Conservation (phyloP, 2,329 filamentous ascomycete genomes). For the Herpotrichia juniperi region DNA sequence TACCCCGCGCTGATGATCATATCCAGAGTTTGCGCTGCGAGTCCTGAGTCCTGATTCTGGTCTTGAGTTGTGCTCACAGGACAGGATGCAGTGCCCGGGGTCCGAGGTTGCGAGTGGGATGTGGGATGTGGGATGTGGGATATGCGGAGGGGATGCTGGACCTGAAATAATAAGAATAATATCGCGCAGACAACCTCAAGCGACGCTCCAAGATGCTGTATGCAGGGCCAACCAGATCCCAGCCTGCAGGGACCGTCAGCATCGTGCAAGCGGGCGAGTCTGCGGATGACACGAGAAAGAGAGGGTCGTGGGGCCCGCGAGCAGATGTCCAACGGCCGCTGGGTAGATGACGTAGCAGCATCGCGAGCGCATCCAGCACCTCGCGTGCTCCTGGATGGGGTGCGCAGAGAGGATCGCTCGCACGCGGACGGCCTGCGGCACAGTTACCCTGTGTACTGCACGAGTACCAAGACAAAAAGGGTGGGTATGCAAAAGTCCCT, state of each 20-base stretch:
- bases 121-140: slow-evolving; percentile 7
- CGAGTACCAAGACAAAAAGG: too few relatives aligned
- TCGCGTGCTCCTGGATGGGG: too few relatives aligned
- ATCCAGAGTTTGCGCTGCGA: neutral
- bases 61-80: too few relatives aligned
- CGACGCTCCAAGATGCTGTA: slow-evolving; percentile 6
- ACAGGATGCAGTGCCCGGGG: neutral
- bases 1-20: neutral
- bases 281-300: neutral
- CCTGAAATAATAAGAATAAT: neutral
- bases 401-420: too few relatives aligned
- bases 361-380: neutral
- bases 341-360: neutral
- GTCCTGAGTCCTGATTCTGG: too few relatives aligned
- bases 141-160: neutral
- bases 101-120: neutral
- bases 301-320: neutral
- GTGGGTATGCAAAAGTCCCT: too few relatives aligned
- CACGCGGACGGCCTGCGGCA: too few relatives aligned
- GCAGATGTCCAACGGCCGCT: neutral
- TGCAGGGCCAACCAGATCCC: slow-evolving; percentile 21
- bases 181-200: neutral
- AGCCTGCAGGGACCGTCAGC: slow-evolving; percentile 11
- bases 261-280: slow-evolving; percentile 4
- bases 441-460: too few relatives aligned